A percentile compares a stretch with the other conserved stretches of the same genome.
These are phyloP conservation scores for Primulina eburnea DNA, from an alignment of 257 asterid genomes.

Conservation along the genomic window DNA sequence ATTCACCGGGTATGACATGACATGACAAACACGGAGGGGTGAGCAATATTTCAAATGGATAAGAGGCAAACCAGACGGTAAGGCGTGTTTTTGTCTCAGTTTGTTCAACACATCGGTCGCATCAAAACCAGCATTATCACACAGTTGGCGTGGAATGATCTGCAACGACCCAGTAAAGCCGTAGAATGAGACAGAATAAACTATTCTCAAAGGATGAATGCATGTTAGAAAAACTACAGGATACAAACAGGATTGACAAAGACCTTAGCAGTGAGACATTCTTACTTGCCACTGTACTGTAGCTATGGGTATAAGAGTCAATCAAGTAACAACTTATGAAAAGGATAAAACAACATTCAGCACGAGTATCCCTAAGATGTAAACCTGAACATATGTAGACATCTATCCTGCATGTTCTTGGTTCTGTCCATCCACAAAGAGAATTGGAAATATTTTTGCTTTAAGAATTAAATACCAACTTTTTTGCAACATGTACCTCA, in stretches of 20 bases:
- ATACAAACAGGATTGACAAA: not conserved
- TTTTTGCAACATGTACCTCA: slow-evolving; percentile 50
- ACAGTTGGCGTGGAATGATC: slow-evolving; percentile 63
- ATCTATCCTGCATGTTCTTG: not conserved
- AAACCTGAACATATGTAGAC: not conserved
- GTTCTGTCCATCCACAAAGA: slow-evolving; percentile 36
- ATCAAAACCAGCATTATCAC: slow-evolving; percentile 81
- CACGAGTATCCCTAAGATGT: not conserved
- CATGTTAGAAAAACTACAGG: slow-evolving; percentile 4
- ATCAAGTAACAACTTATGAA: not conserved
- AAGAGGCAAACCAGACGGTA: slow-evolving; percentile 68
- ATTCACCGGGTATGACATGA: slow-evolving; percentile 7
- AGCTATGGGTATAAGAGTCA: not conserved
- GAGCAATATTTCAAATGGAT: slow-evolving; percentile 5
- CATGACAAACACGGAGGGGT: not conserved
- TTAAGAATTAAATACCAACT: slow-evolving; percentile 21
- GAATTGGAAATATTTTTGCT: slow-evolving; percentile 27
- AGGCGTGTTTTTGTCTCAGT: slow-evolving; percentile 92
- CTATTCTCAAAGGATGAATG: not conserved
- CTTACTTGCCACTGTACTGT: not conserved
- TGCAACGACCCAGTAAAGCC: slow-evolving; percentile 26
- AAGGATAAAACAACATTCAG: not conserved
- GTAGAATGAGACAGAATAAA: slow-evolving; percentile 3
- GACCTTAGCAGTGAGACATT: not conserved
- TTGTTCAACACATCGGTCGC: slow-evolving; percentile 96